Evolutionary conservation across 2,329 filamentous ascomycete genomes (phyloP), one percentile per base, ranked within the genome.

Genomic region (Alternaria panax): DNA sequence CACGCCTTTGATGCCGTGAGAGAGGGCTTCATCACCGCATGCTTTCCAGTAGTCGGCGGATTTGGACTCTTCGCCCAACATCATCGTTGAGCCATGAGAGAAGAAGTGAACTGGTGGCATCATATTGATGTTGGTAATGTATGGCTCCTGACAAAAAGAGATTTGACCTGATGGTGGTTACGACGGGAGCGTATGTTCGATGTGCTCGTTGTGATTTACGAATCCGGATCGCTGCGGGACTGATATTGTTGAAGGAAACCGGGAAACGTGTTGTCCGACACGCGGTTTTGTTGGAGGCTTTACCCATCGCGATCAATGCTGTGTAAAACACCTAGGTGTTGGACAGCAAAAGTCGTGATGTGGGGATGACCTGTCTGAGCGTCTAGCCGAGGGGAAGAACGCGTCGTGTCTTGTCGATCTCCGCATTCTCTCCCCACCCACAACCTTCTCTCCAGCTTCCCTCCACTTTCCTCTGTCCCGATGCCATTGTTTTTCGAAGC

Each of bases 21-120:
- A 82, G 6, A 89, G 81, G 3, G 88, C 88, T 60, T 86, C 85
- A 63, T 90, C 86, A 47, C 88, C 88, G 66, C 84, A 86, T 62
- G 84, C 81, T 71, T 88, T 88, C 88, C 88, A 90, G 76, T 89
- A 90, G 20, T 82, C 80, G 11, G 87, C 87, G 1, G 87, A 88
- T 2, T 79, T 74, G 14, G 84, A 86, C 66, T 88, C 84, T 69
- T 90, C 88, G 34, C 87, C 88, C 14, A 90, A 78, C 88, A 90
- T 90, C 87, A 89, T 90, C 38, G 88, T 90, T 14, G 87, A 89
- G 70, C 88, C 88, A 83, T 90, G 88, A 3, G 87, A 89, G 76
- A 90, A 90, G 77, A 89, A 86, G 71, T 89, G 85, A 0, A 89
- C 86, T 2, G 87, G 87, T 6, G 86, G 83, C 11, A 59, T 47